phyloP scores from a whole-genome alignment of 768 basidiomycete genomes.

The Mycena filopes region DNA sequence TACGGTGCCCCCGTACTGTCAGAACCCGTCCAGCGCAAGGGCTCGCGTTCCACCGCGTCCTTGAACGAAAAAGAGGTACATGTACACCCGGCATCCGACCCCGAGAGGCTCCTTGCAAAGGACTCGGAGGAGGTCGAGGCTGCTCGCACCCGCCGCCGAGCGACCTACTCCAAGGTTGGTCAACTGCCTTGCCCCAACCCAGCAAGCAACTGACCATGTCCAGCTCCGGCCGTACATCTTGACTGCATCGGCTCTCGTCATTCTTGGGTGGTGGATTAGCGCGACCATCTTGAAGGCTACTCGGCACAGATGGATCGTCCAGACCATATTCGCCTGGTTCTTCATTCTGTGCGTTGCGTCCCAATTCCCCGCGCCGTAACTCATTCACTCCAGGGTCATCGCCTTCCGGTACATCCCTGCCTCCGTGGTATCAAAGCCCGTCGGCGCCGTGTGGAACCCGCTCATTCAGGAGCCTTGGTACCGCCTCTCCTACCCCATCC shows the following conservation, averaged over 20 bases:
- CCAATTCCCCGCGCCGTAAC: not conserved
- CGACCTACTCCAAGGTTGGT: slow-evolving; percentile 37
- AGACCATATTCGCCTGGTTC: slow-evolving; percentile 86
- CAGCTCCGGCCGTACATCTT: slow-evolving; percentile 58
- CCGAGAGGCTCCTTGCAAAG: slow-evolving; percentile 38
- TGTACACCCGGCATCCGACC: slow-evolving; percentile 32
- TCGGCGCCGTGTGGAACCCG: slow-evolving; percentile 77
- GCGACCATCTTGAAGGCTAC: slow-evolving; percentile 75
- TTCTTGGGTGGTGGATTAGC: slow-evolving; percentile 90
- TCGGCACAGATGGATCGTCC: slow-evolving; percentile 84
- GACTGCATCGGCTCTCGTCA: slow-evolving; percentile 62
- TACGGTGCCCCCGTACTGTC: slow-evolving; percentile 6
- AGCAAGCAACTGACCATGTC: not conserved
- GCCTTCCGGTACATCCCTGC: slow-evolving; percentile 88
- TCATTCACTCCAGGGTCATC: slow-evolving; percentile 61
- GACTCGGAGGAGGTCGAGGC: slow-evolving; percentile 37
- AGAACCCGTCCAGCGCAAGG: slow-evolving; percentile 36
- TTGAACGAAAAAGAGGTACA: slow-evolving; percentile 37
- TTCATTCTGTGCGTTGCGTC: slow-evolving; percentile 69
- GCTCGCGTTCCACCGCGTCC: slow-evolving; percentile 35
- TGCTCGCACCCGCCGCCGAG: slow-evolving; percentile 10
- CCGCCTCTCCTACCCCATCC: slow-evolving; percentile 49
- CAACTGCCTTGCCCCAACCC: not conserved
- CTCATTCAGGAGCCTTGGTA: slow-evolving; percentile 76
- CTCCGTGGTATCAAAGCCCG: slow-evolving; percentile 74